Percentiles rank a stretch among this genome's conserved stretches.
phyloP scores from a whole-genome alignment of 1,284 basidiomycete genomes.

The Cryptococcus sp. region DNA sequence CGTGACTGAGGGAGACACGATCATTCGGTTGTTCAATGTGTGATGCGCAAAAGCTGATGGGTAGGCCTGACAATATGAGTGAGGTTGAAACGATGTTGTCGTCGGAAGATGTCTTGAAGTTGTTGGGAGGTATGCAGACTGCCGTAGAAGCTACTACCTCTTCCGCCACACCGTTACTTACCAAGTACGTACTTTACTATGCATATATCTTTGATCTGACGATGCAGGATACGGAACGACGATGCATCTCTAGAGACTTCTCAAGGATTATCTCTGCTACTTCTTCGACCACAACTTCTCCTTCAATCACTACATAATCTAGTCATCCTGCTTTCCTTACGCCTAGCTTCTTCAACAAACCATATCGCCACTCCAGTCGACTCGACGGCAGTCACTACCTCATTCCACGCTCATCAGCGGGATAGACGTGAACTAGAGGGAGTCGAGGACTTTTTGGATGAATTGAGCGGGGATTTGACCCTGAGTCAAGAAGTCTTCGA shows the following conservation, averaged over 20 bases:
- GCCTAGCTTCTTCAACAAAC: conserved; percentile 15
- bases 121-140: conserved; percentile 38
- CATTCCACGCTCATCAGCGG: conserved; percentile 5
- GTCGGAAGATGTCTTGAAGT: conserved; percentile 30
- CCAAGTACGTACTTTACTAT: conserved; percentile 29
- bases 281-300: conserved; percentile 79
- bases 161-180: conserved; percentile 34
- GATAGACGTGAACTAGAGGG: conserved; percentile 4
- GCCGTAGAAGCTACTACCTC: conserved; percentile 40
- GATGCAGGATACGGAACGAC: conserved; percentile 19
- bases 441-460: conserved; percentile 7
- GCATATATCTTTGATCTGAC: neutral
- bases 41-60: too few species aligned
- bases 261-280: conserved; percentile 84
- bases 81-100: conserved; percentile 19
- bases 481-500: conserved; percentile 51
- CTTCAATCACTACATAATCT: conserved; percentile 86
- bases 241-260: conserved; percentile 59
- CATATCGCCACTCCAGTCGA: conserved; percentile 10
- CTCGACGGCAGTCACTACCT: conserved; percentile 18
- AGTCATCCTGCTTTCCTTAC: conserved; percentile 65
- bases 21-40: too few species aligned
- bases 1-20: conserved; percentile 45
- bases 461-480: conserved; percentile 35
- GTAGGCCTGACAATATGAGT: conserved; percentile 1